Evolutionary conservation across 2,329 filamentous ascomycete species (phyloP).

Genomic region (Teratosphaeria pseudoeucalypti): DNA sequence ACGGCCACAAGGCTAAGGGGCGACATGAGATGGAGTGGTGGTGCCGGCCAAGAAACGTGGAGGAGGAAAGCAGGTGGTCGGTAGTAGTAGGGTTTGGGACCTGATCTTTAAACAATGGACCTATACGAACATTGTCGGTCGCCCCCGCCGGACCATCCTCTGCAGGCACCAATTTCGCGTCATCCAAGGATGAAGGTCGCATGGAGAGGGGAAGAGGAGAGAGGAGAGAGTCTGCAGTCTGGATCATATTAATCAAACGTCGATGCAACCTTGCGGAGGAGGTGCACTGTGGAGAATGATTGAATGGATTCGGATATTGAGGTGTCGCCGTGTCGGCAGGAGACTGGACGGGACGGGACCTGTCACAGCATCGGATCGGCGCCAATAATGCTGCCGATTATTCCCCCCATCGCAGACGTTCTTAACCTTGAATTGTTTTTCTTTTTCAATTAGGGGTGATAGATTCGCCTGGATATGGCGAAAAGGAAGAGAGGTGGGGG

Average conservation of each 20-base stretch:
- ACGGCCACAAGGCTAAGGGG: not conserved
- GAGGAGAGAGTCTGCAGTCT: too few species aligned
- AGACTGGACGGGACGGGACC: too few species aligned
- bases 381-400: not conserved
- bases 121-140: not conserved
- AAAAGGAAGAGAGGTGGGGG: not conserved
- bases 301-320: too few species aligned
- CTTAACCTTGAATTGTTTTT: too few species aligned
- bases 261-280: constrained; percentile 4
- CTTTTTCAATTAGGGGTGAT: too few species aligned
- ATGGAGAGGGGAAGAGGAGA: not conserved
- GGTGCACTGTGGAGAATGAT: too few species aligned
- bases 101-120: not conserved
- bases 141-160: not conserved
- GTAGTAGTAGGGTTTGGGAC: not conserved
- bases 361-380: too few species aligned
- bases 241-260: too few species aligned
- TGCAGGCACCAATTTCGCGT: not conserved
- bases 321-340: too few species aligned
- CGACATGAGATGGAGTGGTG: not conserved
- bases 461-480: not conserved
- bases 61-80: not conserved
- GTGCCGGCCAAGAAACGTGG: not conserved
- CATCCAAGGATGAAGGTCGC: not conserved
- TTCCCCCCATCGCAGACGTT: too few species aligned